Evolutionary conservation across 768 basidiomycete species (phyloP).

Genomic region (Suillus fuscotomentosus): DNA sequence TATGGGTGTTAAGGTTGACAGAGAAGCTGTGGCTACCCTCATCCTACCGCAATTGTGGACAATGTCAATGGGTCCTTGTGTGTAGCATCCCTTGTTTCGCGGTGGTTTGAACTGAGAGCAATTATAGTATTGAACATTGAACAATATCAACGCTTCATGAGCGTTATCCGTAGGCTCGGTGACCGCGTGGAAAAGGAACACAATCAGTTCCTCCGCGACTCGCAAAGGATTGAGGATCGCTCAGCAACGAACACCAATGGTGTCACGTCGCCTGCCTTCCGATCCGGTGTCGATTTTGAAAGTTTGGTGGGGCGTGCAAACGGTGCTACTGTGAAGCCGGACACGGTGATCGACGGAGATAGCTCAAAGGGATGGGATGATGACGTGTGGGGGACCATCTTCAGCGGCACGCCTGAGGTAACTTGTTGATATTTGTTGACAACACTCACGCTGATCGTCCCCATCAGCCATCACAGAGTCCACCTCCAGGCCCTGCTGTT

Average conservation of each 20-base stretch:
- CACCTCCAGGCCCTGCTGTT: slow-evolving; percentile 19
- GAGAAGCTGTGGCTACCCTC: slow-evolving; percentile 86
- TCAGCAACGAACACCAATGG: slow-evolving; percentile 51
- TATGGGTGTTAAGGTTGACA: slow-evolving; percentile 93
- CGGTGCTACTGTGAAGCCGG: slow-evolving; percentile 44
- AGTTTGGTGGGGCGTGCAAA: slow-evolving; percentile 70
- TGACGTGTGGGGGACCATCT: slow-evolving; percentile 82
- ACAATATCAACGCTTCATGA: slow-evolving; percentile 95
- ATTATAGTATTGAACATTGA: slow-evolving; percentile 67
- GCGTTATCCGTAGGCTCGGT: slow-evolving; percentile 70
- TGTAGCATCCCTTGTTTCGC: slow-evolving; percentile 26
- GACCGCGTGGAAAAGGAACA: slow-evolving; percentile 94
- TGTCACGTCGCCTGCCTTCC: slow-evolving; percentile 31
- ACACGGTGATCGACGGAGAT: slow-evolving; percentile 32
- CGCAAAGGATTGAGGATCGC: slow-evolving; percentile 84
- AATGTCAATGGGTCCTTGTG: slow-evolving; percentile 95
- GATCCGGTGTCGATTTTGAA: slow-evolving; percentile 79
- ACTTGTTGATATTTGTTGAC: slow-evolving; percentile 7
- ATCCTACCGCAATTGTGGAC: slow-evolving; percentile 93
- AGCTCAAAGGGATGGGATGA: slow-evolving; percentile 65
- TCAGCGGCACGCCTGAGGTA: slow-evolving; percentile 42
- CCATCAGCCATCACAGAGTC: slow-evolving; percentile 17
- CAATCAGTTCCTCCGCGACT: slow-evolving; percentile 87
- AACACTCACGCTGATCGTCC: not conserved
- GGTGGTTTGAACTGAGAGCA: slow-evolving; percentile 6